Evolutionary conservation across 2,329 filamentous ascomycete genomes (phyloP), one percentile per base, ranked within the genome.

Genomic region (Penicillium sp.): DNA sequence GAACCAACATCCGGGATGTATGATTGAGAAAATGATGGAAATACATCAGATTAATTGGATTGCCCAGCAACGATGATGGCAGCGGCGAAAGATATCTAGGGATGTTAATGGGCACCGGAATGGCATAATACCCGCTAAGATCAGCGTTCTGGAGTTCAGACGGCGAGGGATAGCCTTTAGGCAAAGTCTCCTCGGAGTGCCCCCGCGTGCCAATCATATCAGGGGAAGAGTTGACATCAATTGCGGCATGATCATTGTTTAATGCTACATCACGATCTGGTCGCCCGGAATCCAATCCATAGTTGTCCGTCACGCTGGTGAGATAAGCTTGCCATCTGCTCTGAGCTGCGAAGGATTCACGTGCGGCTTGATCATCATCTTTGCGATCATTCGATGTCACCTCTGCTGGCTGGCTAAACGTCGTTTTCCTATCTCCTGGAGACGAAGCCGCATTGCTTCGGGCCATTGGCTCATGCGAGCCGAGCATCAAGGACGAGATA

Each of bases 31-130:
- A 87, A 64, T 87, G 85, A 67, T 88, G 85, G 61, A 88, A 88
- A 65, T 88, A 88, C 62, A 94, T 80, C 58, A 94, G 73, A 66
- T 94, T 93, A 84, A 93, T 93, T 1, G 85, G 88, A 63, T 90
- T 92, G 35, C 88, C 83, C 42, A 82, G 73, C 27, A 92, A 75
- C 9, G 82, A 75, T 4, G 75, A 65, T 4, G 85, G 85, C 22
- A 88, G 69, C 2, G 80, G 80, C 54, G 80, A 83, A 29, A 87
- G 69, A 49, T 78, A 78, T 57, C 81, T 81, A 2, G 83, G 79
- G 23, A 86, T 85, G 55, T 80, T 81, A 59, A 92, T 86, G 1
- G 82, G 76, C 0, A 92, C 86, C 0, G 87, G 86, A 33, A 83
- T 82, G 12, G 81, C 80, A 72, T 92, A 92, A 66, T 92, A 92